Conservation (phyloP, 495 filamentous ascomycete genomes). For the Chaetomium fimeti region DNA sequence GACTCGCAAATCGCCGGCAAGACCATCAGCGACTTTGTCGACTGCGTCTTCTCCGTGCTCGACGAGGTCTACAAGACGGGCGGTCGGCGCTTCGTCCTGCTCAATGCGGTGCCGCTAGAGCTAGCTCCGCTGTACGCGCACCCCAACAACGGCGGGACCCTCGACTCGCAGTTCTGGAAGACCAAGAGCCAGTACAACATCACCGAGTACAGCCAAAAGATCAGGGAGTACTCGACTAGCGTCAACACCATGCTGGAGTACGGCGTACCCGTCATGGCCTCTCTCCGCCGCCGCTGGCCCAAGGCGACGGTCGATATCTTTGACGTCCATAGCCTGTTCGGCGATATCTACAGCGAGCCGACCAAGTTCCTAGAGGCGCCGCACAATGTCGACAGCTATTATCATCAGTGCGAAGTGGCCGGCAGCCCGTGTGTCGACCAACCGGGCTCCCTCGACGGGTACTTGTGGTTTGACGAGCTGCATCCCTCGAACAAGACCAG, state of each 20-base stretch:
- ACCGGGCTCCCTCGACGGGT: slow-evolving; percentile 39
- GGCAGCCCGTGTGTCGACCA: slow-evolving; percentile 36
- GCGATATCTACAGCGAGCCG: slow-evolving; percentile 62
- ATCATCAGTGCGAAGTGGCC: slow-evolving; percentile 50
- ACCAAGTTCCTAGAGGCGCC: slow-evolving; percentile 58
- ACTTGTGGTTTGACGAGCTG: slow-evolving; percentile 60
- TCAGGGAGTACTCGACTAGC: slow-evolving; percentile 58
- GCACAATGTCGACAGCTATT: slow-evolving; percentile 60
- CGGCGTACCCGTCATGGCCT: slow-evolving; percentile 55
- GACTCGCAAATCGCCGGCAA: slow-evolving; percentile 58
- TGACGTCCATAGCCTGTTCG: slow-evolving; percentile 61
- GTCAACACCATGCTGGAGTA: slow-evolving; percentile 64
- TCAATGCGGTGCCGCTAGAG: slow-evolving; percentile 64
- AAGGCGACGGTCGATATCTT: slow-evolving; percentile 62
- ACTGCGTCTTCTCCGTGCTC: slow-evolving; percentile 62
- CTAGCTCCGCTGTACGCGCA: slow-evolving; percentile 59
- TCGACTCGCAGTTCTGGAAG: slow-evolving; percentile 56
- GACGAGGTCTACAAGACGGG: slow-evolving; percentile 61
- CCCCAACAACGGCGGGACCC: slow-evolving; percentile 49
- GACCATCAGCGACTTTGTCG: slow-evolving; percentile 60
- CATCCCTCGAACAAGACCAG: slow-evolving; percentile 63
- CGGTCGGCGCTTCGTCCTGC: slow-evolving; percentile 65
- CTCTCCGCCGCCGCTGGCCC: slow-evolving; percentile 55
- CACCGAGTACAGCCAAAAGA: slow-evolving; percentile 50
- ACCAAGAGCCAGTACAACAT: slow-evolving; percentile 55